Base-by-base conservation (phyloP, 179 eudicot species). In the Vitellaria paradoxa region DNA sequence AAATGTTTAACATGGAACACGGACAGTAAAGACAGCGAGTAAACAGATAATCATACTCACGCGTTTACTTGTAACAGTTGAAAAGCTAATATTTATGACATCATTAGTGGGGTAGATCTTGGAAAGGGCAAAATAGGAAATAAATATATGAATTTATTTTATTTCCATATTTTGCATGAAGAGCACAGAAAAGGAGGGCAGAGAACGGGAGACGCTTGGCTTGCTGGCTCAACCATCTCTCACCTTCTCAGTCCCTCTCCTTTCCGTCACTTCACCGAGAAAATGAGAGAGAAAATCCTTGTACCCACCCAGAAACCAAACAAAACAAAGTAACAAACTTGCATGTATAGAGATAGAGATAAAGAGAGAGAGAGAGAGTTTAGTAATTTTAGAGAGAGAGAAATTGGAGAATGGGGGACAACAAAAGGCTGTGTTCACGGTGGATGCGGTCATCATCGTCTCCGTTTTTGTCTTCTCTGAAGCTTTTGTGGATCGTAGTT, bases 141-240 rank as follows among this genome's bases (percentile, higher is more conserved):
- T 47, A 47, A 47, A 47, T 46, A 47, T 47, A 47, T 47, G 7
- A 30, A 30, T 47, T 47, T 47, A 0, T 6, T 6, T 47, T 47
- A 47, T 57, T 57, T 57, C 61, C 61, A 57, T 12, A 57, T 65
- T 30, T 65, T 65, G 69, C 69, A 65, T 65, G 69, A 37, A 57
- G 61, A 57, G 61, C 61, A 9, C 61, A 57, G 14, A 57, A 10
- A 57, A 6, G 9, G 61, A 57, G 61, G 61, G 14, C 61, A 57
- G n/a, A 9, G 15, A 0, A 12, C 1, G 9, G n/a, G 20, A 13
- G 60, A 23, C 76, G 62, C 76, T 67, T 1, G 84, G 80, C 87
- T 82, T 77, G 20, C 15, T 57, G n/a, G 17, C 20, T 40, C 87
- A 70, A 8, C 85, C 87, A 5, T 76, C 65, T 73, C 77, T 82